Evolutionary conservation across 768 basidiomycete species (phyloP), one percentile per base, ranked within the genome.

Genomic region (Steccherinum ochraceum): DNA sequence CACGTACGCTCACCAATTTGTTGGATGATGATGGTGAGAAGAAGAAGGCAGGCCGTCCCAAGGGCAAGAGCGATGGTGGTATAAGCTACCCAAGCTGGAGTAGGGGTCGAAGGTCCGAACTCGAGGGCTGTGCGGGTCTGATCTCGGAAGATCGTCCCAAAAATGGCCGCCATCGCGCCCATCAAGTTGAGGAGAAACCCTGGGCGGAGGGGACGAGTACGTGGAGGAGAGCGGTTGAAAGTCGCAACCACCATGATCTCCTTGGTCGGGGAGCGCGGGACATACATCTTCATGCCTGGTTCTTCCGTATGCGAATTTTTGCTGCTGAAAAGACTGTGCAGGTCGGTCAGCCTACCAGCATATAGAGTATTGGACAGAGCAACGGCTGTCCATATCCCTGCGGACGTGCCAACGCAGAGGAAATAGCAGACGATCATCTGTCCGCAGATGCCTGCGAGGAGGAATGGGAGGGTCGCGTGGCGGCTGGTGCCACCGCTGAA

Each of bases 371-470:
- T 63, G 11, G 61, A 54, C 12, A 65, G 55, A 16, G 56, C 61
- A 20, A 65, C 61, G 30, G 50, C 56, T 2, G 59, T 63, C 62
- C 62, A 65, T 40, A 65, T 52, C 5, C 64, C 62, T 18, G 62
- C 64, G n/a, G 55, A 55, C 3, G 61, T 59, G 49, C 61, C 61
- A 21, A 63, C 58, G 30, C 55, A 46, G 27, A 65, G 62, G 52
- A 63, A 61, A 44, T 63, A 65, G 48, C 64, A 65, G 13, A 64
- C 52, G 27, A 58, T 42, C 5, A 56, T 52, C 53, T 64, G 63
- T 7, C 60, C 62, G 21, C 59, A 49, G 5, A 62, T 43, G 12
- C 64, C 62, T 24, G 58, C 54, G 2, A 61, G 25, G 30, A 65
- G 55, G 53, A 65, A 65, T 12, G 63, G 58, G 42, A 59, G 19